A percentile compares a stretch with the other conserved stretches of the same genome.
These are phyloP conservation scores for Pleurotus giganteus DNA, from an alignment of 768 basidiomycete species.

Conservation along the genomic window DNA sequence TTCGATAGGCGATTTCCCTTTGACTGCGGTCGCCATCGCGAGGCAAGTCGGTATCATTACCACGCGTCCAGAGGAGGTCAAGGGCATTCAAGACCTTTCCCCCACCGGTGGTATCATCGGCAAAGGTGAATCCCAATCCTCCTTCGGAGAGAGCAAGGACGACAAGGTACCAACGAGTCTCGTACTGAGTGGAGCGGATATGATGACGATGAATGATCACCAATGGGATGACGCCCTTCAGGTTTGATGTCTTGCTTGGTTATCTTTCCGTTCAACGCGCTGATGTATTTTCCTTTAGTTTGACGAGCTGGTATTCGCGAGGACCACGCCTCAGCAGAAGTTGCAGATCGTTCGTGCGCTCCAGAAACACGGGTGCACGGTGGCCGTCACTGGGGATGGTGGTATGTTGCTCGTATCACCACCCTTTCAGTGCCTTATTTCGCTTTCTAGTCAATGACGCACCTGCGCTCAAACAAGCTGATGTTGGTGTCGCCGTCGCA, in stretches of 20 bases:
- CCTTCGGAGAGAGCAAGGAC: conserved; percentile 16
- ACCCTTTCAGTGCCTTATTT: background rate
- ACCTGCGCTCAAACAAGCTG: conserved; percentile 55
- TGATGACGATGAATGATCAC: conserved; percentile 28
- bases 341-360: conserved; percentile 60
- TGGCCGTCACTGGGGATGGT: conserved; percentile 68
- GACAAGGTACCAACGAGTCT: conserved; percentile 30
- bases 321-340: conserved; percentile 65
- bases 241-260: conserved; percentile 7
- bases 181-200: conserved; percentile 41
- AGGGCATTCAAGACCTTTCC: conserved; percentile 36
- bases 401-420: conserved; percentile 12
- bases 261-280: background rate
- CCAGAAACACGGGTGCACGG: conserved; percentile 48
- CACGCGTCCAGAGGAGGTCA: conserved; percentile 27
- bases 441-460: conserved; percentile 46
- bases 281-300: conserved; percentile 25
- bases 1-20: conserved; percentile 47
- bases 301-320: conserved; percentile 57
- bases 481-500: conserved; percentile 64
- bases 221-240: conserved; percentile 29
- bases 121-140: conserved; percentile 24
- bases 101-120: conserved; percentile 19
- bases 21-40: conserved; percentile 64
- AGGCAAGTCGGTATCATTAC: conserved; percentile 58